Evolutionary conservation across 176 grass and related monocot species (phyloP), one percentile per base, ranked within the genome.

Genomic region (Hyparrhenia diplandra): DNA sequence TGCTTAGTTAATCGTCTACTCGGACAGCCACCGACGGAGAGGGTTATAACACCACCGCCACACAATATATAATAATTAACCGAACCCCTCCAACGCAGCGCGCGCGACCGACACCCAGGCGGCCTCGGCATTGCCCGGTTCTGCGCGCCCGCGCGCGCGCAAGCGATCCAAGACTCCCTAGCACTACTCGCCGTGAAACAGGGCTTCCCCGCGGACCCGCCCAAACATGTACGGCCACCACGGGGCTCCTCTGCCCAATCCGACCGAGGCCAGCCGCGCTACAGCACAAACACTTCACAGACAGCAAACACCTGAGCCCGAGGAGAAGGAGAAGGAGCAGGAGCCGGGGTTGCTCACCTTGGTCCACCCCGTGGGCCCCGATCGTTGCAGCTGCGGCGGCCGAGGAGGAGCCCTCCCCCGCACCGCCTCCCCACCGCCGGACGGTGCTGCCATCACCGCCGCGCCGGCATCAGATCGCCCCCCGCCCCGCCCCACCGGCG

Each of bases 351-450:
- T 43, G 42, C 51, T 84, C 80, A 93, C 94, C 90, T 97, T 97
- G 86, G 73, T 93, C 86, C 60, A 82, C 52, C 52, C 80, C 86
- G 79, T 78, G 63, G 79, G 64, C 24, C 83, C 75, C 82, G 72
- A 85, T 78, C 80, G 75, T 73, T n/a, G 77, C 80, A 35, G 80
- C 80, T 21, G 83, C 69, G 4, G 66, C 73, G 14, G 72, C 59
- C 54, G 87, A 83, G 65, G 88, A 85, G 23, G 83, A 79, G 43
- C 85, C 85, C 79, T 92, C 85, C 21, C 90, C 78, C 10, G 59
- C 29, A 13, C 51, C 79, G 62, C 65, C 85, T 21, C 87, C 47
- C 23, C 82, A 11, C 69, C 87, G 86, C 64, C 80, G 79, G 80
- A 75, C 85, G 84, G 72, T 63, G 78, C 80, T 77, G 83, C 86